Evolutionary conservation across 2,329 filamentous ascomycete species (phyloP).

Genomic region (Tolypocladium pustulatum): DNA sequence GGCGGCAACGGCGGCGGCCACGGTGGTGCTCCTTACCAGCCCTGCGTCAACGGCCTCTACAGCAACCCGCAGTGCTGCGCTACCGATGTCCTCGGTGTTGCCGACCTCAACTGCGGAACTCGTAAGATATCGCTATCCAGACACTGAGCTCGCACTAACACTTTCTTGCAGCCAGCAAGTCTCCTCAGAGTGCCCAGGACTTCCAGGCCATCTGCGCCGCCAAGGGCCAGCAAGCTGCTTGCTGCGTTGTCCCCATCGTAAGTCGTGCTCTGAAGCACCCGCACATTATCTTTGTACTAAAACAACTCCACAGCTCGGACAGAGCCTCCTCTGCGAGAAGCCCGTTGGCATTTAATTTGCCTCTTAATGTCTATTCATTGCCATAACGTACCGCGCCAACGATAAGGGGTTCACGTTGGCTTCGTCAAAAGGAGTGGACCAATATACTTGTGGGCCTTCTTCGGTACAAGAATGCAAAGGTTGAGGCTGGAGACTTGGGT

Average conservation of each 20-base stretch:
- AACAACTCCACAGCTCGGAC: background rate
- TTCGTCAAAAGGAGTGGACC: background rate
- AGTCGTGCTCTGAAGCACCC: background rate
- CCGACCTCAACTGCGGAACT: slow-evolving; percentile 6
- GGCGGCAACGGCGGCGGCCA: too few relatives aligned
- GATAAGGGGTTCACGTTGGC: background rate
- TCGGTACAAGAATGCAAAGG: background rate
- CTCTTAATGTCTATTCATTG: background rate
- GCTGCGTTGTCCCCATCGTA: slow-evolving; percentile 6
- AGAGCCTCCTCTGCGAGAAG: background rate
- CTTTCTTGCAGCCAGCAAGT: background rate
- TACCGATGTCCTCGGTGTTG: slow-evolving; percentile 4
- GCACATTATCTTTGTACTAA: background rate
- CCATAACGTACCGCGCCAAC: background rate
- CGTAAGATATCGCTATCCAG: slow-evolving; percentile 1
- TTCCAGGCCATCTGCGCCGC: slow-evolving; percentile 1
- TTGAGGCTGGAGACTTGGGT: background rate
- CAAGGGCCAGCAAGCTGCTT: background rate
- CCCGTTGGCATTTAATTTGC: background rate
- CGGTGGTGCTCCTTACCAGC: background rate
- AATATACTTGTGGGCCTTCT: too few relatives aligned
- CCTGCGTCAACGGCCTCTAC: slow-evolving; percentile 5
- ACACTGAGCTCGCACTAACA: background rate
- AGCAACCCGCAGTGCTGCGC: slow-evolving; percentile 7
- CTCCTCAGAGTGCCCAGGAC: background rate